Percentiles rank a stretch among this genome's conserved stretches.
Conservation (phyloP, 2,329 filamentous ascomycete species). For the Cryphonectria nitschkei region DNA sequence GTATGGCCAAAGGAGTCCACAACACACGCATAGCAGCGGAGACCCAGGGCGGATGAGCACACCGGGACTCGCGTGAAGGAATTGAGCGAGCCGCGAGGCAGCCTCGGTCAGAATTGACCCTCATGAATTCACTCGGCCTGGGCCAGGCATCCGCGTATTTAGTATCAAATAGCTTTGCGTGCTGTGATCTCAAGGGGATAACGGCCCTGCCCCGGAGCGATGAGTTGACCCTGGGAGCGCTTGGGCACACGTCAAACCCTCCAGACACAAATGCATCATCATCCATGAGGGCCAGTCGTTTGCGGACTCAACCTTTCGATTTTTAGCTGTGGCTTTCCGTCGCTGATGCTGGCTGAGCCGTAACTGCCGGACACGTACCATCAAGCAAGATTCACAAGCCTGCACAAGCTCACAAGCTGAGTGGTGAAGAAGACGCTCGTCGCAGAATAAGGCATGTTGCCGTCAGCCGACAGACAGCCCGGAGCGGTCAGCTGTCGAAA, state of each 20-base stretch:
- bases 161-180: neutral
- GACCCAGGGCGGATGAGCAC: neutral
- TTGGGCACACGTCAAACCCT: neutral
- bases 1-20: neutral
- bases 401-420: neutral
- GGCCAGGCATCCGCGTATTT: neutral
- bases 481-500: neutral
- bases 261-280: neutral
- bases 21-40: neutral
- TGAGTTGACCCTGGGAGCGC: neutral
- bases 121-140: neutral
- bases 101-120: neutral
- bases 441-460: neutral
- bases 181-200: neutral
- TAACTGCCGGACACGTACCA: neutral
- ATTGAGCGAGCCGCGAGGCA: neutral
- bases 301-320: neutral
- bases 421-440: neutral
- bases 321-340: neutral
- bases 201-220: neutral
- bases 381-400: neutral
- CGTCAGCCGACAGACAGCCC: conserved; percentile 2
- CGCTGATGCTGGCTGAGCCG: neutral
- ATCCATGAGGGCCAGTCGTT: neutral
- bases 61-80: neutral